Evolutionary conservation across 768 basidiomycete genomes (phyloP), one percentile per base, ranked within the genome.

Genomic region (Russula earlei): DNA sequence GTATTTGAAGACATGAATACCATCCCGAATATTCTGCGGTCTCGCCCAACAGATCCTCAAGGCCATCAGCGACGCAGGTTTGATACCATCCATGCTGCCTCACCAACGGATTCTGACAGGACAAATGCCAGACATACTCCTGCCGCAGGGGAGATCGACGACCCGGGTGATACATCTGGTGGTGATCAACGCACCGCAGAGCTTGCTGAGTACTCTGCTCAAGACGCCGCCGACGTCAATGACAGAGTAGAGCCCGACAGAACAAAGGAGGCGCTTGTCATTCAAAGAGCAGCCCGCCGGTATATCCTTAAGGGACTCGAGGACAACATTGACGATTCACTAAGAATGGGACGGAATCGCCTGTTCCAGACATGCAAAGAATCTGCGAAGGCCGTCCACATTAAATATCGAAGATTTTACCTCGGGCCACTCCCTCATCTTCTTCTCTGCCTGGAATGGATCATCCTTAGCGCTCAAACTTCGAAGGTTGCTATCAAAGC

Each of bases 401-500:
- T 33, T 5, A 37, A 36, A 11, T 58, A 54, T 24, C 40, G 56
- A 22, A 58, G 54, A 7, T 15, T 48, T 6, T 54, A 54, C 29
- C 56, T 58, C 19, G 56, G 56, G 14, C 52, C 52, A 7, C 7
- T 58, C 10, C 56, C 56, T 1, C 56, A 58, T 33, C 52, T 58
- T n/a, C 47, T 58, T 37, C 42, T 58, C 56, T 53, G 56, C 29
- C 9, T 58, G 36, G 52, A 58, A 38, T 58, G 56, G 52, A 37
- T 54, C 41, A 20, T 17, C 33, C n/a, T 20, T 17, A 40, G 27
- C 6, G 47, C 47, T 1, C 25, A 24, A 38, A 17, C 12, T 2
- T 43, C 29, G 17, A 58, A 54, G 47, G 10, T 15, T 22, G n/a
- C 15, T 15, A 40, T 49, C 36, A 58, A 54, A 22, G 34, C n/a